Conservation (phyloP, 2,329 filamentous ascomycete species). For the Drechslera avenae region DNA sequence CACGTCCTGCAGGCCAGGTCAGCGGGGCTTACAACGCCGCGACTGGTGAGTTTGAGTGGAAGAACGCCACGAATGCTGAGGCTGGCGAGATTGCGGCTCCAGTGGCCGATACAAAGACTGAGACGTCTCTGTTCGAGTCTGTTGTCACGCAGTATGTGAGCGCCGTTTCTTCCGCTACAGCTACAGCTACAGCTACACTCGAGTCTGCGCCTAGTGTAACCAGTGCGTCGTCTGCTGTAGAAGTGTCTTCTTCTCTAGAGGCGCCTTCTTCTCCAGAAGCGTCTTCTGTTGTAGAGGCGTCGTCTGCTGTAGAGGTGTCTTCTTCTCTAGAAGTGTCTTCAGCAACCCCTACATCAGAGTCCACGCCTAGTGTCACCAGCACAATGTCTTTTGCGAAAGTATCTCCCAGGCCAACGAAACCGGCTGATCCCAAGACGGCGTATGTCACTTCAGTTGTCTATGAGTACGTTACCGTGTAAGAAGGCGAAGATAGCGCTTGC, state of each 20-base stretch:
- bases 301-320: too few species aligned
- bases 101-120: neutral
- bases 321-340: too few species aligned
- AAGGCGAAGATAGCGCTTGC: too few species aligned
- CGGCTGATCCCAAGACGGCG: conserved; percentile 15
- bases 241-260: too few species aligned
- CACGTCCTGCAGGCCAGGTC: conserved; percentile 11
- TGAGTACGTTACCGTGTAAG: conserved; percentile 23
- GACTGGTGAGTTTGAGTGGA: conserved; percentile 22
- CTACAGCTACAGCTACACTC: neutral
- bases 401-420: conserved; percentile 3
- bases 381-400: neutral
- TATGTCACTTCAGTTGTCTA: conserved; percentile 22
- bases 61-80: conserved; percentile 15
- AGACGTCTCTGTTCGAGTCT: conserved; percentile 2
- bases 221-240: neutral
- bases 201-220: neutral
- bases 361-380: neutral
- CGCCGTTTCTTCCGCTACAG: neutral
- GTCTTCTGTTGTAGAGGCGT: neutral
- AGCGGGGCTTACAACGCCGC: conserved; percentile 19
- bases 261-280: too few species aligned
- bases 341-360: neutral
- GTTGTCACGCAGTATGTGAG: conserved; percentile 15
- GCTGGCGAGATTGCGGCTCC: neutral